Conservation (phyloP, 2,329 filamentous ascomycete species). For the Aschersonia sp. region DNA sequence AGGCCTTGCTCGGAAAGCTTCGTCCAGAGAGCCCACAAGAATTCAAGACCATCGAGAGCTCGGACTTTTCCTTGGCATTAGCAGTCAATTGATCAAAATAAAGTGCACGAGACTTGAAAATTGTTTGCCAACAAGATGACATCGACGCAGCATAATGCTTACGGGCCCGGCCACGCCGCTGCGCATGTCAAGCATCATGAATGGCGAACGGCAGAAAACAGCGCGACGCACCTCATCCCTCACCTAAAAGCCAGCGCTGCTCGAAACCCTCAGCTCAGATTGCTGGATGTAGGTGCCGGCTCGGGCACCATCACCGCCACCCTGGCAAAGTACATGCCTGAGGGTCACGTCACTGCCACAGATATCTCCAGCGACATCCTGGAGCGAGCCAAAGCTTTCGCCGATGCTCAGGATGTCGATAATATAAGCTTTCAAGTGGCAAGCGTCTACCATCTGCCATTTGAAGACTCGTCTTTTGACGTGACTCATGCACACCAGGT, state of each 20-base stretch:
- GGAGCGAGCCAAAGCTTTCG: slow-evolving; percentile 10
- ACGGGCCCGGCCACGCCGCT: slow-evolving; percentile 10
- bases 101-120: no score
- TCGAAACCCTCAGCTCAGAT: slow-evolving; percentile 16
- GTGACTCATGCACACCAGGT: slow-evolving; percentile 28
- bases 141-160: slow-evolving; percentile 10
- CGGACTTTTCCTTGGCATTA: no score
- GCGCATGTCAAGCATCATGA: slow-evolving; percentile 16
- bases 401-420: slow-evolving; percentile 8
- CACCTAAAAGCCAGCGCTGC: slow-evolving; percentile 14
- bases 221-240: slow-evolving; percentile 27
- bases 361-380: slow-evolving; percentile 17
- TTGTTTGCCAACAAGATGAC: no score
- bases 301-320: slow-evolving; percentile 32
- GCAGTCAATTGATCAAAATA: no score
- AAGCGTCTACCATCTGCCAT: slow-evolving; percentile 19
- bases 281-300: slow-evolving; percentile 34
- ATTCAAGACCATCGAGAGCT: no score
- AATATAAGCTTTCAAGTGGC: slow-evolving; percentile 15
- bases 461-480: slow-evolving; percentile 24
- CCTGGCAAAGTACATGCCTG: slow-evolving; percentile 22
- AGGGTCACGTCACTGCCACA: slow-evolving; percentile 20
- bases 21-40: no score
- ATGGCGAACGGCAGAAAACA: slow-evolving; percentile 26
- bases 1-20: no score